phyloP scores from a whole-genome alignment of 2,329 filamentous ascomycete species.

The Aspergillus proliferans region DNA sequence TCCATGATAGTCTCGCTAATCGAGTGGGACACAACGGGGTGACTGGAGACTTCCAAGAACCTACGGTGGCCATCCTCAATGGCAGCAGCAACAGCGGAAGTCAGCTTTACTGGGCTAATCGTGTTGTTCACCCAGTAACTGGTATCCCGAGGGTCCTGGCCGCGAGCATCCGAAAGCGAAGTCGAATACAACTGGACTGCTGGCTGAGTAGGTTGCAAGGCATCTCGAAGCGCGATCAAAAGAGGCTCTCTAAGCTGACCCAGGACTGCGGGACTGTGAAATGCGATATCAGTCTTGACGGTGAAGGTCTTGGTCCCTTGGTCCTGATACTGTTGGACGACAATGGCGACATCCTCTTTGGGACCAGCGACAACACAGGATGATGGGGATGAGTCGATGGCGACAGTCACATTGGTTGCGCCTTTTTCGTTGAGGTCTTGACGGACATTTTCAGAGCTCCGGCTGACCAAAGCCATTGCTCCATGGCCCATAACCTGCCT shows the following conservation, averaged over 20 bases:
- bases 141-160: slow-evolving; percentile 2
- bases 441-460: not conserved
- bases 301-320: slow-evolving; percentile 24
- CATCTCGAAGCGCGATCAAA: slow-evolving; percentile 5
- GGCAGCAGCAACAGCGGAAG: slow-evolving; percentile 29
- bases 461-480: slow-evolving; percentile 5
- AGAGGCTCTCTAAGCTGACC: slow-evolving; percentile 25
- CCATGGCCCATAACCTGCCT: slow-evolving; percentile 20
- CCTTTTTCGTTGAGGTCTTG: not conserved
- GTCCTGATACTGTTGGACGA: slow-evolving; percentile 3
- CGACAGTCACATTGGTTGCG: not conserved
- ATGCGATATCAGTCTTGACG: slow-evolving; percentile 38
- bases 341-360: slow-evolving; percentile 2
- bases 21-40: slow-evolving; percentile 39
- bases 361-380: slow-evolving; percentile 14
- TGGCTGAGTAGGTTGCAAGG: slow-evolving; percentile 17
- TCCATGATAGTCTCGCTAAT: slow-evolving; percentile 35
- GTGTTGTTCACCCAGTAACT: slow-evolving; percentile 36
- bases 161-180: slow-evolving; percentile 13
- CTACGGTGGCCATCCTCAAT: slow-evolving; percentile 33
- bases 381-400: slow-evolving; percentile 9
- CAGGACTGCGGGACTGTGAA: slow-evolving; percentile 35
- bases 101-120: slow-evolving; percentile 29
- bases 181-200: slow-evolving; percentile 10
- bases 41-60: slow-evolving; percentile 39